phyloP scores from a whole-genome alignment of 2,329 filamentous ascomycete species.

The Colletotrichum euphorbiae region DNA sequence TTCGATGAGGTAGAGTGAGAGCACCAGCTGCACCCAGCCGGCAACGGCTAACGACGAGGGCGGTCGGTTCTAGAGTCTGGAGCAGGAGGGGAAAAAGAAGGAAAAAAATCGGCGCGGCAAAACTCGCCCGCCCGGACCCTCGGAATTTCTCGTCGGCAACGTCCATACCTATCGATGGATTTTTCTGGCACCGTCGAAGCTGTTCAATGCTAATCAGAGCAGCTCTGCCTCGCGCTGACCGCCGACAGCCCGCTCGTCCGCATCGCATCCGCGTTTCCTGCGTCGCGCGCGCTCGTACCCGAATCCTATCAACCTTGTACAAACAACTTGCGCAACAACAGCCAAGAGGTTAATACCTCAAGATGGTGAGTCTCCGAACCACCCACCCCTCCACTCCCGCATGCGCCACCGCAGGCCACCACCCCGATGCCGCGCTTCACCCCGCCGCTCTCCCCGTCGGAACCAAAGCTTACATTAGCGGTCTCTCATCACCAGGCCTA shows the following conservation, averaged over 20 bases:
- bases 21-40: not conserved
- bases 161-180: constrained; percentile 25
- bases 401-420: constrained; percentile 14
- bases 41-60: not conserved
- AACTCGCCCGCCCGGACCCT: constrained; percentile 12
- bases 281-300: constrained; percentile 2
- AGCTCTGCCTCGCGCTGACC: constrained; percentile 26
- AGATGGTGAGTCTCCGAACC: constrained; percentile 36
- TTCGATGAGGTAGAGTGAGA: no score
- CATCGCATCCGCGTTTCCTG: constrained; percentile 17
- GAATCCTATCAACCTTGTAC: not conserved
- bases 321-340: constrained; percentile 7
- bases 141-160: constrained; percentile 39
- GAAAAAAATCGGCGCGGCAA: constrained; percentile 21
- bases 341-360: constrained; percentile 23
- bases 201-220: constrained; percentile 4
- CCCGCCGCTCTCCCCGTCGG: not conserved
- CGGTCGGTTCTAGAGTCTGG: no score
- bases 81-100: not conserved
- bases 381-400: not conserved
- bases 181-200: constrained; percentile 29
- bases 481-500: constrained; percentile 27
- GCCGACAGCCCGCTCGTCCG: constrained; percentile 17
- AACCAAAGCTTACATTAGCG: not conserved
- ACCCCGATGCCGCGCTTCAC: not conserved